Percentiles rank a stretch among this genome's conserved stretches.
Evolutionary conservation across 176 grass and related monocot genomes (phyloP).

Genomic region (Triticum aestivum): DNA sequence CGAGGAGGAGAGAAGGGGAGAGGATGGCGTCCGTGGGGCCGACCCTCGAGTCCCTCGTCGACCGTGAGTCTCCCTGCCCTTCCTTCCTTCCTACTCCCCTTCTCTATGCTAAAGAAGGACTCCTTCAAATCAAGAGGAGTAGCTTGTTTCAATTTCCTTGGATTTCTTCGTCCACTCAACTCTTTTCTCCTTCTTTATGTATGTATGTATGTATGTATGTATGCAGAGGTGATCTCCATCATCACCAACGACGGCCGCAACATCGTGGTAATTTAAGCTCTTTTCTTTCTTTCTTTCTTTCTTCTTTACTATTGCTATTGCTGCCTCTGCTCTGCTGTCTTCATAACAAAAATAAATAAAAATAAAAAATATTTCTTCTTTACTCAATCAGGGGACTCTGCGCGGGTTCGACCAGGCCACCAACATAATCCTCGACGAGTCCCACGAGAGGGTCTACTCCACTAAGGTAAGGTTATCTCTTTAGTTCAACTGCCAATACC

Average conservation of each 20-base stretch:
- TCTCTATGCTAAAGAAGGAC: no score
- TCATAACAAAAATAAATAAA: no score
- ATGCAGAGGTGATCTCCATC: slow-evolving; percentile 64
- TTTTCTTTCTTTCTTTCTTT: neutral
- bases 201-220: no score
- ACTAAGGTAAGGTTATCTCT: slow-evolving; percentile 39
- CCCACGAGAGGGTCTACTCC: slow-evolving; percentile 94
- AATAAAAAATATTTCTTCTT: no score
- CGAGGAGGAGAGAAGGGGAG: neutral
- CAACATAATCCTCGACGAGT: slow-evolving; percentile 97
- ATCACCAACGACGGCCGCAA: slow-evolving; percentile 98
- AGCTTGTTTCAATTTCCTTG: no score
- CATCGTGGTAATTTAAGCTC: slow-evolving; percentile 56
- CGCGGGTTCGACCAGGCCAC: slow-evolving; percentile 96
- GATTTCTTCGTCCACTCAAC: no score
- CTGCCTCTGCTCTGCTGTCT: no score
- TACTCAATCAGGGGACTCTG: slow-evolving; percentile 41
- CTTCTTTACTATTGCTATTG: no score
- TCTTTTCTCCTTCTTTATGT: no score
- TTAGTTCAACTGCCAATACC: no score
- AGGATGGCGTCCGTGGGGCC: slow-evolving; percentile 44
- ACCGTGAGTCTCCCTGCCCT: slow-evolving; percentile 31
- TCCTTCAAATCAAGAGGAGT: no score
- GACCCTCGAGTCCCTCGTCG: slow-evolving; percentile 63
- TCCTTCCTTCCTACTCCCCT: no score